Evolutionary conservation across 2,329 filamentous ascomycete genomes (phyloP).

Genomic region (Dactylellina leptospora): DNA sequence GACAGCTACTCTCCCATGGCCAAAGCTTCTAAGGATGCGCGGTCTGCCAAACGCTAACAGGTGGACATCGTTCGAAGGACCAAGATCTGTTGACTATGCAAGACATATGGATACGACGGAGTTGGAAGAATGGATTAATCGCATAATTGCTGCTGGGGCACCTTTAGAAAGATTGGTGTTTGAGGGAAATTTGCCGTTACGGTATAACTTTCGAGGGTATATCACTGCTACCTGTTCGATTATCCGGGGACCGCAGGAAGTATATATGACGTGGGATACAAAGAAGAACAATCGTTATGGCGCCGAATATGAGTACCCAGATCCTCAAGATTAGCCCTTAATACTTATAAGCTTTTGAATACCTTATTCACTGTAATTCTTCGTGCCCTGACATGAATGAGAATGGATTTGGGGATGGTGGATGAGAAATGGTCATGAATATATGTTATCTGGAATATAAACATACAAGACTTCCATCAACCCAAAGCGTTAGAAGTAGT

Average conservation of each 20-base stretch:
- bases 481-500: too few relatives aligned
- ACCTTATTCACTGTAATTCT: too few relatives aligned
- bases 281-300: not conserved
- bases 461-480: too few relatives aligned
- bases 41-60: not conserved
- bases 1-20: conserved; percentile 9
- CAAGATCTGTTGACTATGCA: not conserved
- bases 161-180: conserved; percentile 11
- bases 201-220: not conserved
- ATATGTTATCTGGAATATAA: too few relatives aligned
- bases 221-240: not conserved
- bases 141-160: not conserved
- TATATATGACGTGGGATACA: not conserved
- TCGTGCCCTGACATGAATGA: too few relatives aligned
- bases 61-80: not conserved
- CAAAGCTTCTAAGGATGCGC: conserved; percentile 2
- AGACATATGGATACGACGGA: conserved; percentile 4
- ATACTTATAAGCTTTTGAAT: too few relatives aligned
- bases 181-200: not conserved
- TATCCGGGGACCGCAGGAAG: not conserved
- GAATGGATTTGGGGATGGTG: too few relatives aligned
- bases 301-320: not conserved
- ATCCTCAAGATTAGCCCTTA: not conserved
- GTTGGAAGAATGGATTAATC: conserved; percentile 14
- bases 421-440: too few relatives aligned